Conservation (phyloP, 371 early-diverging fungal genomes). For the Smittium mucronatum region DNA sequence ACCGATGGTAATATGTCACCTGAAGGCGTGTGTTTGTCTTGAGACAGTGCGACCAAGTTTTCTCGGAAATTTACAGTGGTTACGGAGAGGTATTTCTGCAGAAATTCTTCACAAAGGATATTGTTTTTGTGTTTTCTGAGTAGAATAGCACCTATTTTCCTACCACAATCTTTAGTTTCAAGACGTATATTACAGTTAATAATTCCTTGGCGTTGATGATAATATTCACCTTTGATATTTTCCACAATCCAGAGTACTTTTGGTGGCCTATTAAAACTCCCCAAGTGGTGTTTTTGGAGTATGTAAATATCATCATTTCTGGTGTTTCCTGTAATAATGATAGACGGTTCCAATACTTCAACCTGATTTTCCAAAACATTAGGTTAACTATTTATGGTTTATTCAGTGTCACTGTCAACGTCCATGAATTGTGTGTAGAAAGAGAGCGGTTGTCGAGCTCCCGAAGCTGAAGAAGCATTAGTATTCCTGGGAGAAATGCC, state of each 20-base stretch:
- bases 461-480: no score
- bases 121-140: background rate
- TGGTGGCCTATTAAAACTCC: background rate
- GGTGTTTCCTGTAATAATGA: background rate
- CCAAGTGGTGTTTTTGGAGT: background rate
- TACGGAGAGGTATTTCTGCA: background rate
- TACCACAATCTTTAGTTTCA: background rate
- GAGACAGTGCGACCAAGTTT: background rate
- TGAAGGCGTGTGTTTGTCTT: background rate
- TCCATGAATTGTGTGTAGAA: background rate
- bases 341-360: background rate
- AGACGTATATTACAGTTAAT: background rate
- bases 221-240: background rate
- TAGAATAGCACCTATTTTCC: background rate
- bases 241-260: background rate
- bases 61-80: background rate
- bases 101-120: background rate
- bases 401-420: background rate
- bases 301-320: background rate
- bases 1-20: background rate
- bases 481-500: background rate
- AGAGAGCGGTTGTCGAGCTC: background rate
- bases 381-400: constrained; percentile 3
- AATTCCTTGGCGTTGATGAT: background rate
- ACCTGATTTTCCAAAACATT: background rate